phyloP scores from a whole-genome alignment of 495 filamentous ascomycete species.

The Hypoxylon trugodes region DNA sequence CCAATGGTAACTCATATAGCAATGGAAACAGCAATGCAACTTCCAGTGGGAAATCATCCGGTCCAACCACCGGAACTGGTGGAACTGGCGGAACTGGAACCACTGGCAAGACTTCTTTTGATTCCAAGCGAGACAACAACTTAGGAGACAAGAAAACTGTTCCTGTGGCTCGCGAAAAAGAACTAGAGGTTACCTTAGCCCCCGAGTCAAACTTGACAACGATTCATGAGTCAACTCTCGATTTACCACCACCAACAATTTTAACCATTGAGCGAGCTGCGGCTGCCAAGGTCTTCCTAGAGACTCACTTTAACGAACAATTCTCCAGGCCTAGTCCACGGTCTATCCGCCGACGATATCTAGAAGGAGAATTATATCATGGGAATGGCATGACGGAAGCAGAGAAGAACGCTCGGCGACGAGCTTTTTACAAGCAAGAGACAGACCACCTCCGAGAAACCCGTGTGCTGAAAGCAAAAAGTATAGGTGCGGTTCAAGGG shows the following conservation, averaged over 20 bases:
- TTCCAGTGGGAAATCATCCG: conserved; percentile 45
- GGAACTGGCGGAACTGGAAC: conserved; percentile 31
- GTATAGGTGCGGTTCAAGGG: conserved; percentile 46
- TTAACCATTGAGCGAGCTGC: conserved; percentile 79
- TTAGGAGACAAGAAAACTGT: conserved; percentile 36
- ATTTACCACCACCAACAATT: conserved; percentile 65
- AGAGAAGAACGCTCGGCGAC: conserved; percentile 63
- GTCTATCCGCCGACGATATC: conserved; percentile 68
- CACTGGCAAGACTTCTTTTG: conserved; percentile 53
- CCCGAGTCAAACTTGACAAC: conserved; percentile 49
- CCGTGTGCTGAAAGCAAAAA: conserved; percentile 71
- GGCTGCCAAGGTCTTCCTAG: conserved; percentile 85
- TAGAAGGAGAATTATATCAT: conserved; percentile 70
- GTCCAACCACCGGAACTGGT: conserved; percentile 39
- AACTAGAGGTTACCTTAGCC: conserved; percentile 27
- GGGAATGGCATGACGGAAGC: conserved; percentile 59
- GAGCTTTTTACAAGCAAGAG: conserved; percentile 70
- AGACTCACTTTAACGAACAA: conserved; percentile 79
- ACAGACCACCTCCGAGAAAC: conserved; percentile 77
- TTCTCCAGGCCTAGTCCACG: conserved; percentile 65
- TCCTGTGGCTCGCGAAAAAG: conserved; percentile 37
- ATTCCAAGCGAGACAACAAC: conserved; percentile 48
- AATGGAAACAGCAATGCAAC: conserved; percentile 44
- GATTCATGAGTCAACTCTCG: conserved; percentile 51
- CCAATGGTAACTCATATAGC: conserved; percentile 35